Percentiles rank a stretch among this genome's conserved stretches.
Evolutionary conservation across 106 monocot genomes (phyloP).

Genomic region (Acorus calamus): DNA sequence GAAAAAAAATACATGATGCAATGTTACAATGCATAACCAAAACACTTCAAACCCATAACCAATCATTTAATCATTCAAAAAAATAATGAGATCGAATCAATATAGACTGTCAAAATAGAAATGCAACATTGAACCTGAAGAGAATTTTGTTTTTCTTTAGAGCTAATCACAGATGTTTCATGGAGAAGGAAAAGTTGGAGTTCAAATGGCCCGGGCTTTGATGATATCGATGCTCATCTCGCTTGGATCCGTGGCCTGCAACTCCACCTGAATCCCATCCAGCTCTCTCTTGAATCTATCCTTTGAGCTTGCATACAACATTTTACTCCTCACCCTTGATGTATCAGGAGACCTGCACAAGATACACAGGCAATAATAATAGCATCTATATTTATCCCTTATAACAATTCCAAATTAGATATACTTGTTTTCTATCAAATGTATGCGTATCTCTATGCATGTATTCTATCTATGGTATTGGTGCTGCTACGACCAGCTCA

Average conservation of each 20-base stretch:
- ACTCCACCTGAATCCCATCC: conserved; percentile 18
- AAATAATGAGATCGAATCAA: too few relatives aligned
- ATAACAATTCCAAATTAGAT: not conserved
- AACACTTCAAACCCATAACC: too few relatives aligned
- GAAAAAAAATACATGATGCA: too few relatives aligned
- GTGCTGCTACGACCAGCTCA: too few relatives aligned
- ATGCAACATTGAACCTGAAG: too few relatives aligned
- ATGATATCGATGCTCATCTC: conserved; percentile 22
- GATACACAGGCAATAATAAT: not conserved
- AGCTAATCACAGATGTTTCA: too few relatives aligned
- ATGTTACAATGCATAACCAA: too few relatives aligned
- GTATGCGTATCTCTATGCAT: too few relatives aligned
- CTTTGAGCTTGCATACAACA: conserved; percentile 24
- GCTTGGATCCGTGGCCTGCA: conserved; percentile 19
- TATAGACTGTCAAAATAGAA: too few relatives aligned
- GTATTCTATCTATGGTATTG: too few relatives aligned
- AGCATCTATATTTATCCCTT: not conserved
- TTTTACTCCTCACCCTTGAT: conserved; percentile 24
- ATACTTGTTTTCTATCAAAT: not conserved
- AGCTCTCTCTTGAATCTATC: conserved; percentile 21
- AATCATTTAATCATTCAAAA: too few relatives aligned
- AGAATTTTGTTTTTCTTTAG: too few relatives aligned
- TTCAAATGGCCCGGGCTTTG: conserved; percentile 10
- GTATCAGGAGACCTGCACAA: conserved; percentile 8
- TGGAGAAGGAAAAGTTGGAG: not conserved